phyloP scores from a whole-genome alignment of 179 eudicot genomes.

The Corrigiola litoralis region DNA sequence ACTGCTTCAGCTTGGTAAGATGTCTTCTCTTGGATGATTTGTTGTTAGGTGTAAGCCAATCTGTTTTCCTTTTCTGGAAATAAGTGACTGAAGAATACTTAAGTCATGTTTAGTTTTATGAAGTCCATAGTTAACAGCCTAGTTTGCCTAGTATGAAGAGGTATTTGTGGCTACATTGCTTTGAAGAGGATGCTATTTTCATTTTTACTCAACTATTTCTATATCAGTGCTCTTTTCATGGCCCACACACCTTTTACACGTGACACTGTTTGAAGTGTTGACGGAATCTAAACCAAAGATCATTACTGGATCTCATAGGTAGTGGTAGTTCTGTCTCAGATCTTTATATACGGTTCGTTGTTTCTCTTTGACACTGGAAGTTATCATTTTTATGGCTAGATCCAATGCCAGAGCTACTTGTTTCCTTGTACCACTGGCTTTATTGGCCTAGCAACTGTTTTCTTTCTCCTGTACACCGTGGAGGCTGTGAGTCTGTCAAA shows the following conservation, averaged over 20 bases:
- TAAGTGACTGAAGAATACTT: not conserved
- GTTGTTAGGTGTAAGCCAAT: not conserved
- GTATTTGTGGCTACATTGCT: not conserved
- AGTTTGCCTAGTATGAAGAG: not conserved
- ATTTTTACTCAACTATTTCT: not conserved
- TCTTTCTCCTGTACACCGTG: not conserved
- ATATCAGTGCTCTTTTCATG: not conserved
- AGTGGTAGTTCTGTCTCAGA: not conserved
- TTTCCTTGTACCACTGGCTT: no score
- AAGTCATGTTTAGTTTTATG: not conserved
- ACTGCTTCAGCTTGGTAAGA: slow-evolving; percentile 47
- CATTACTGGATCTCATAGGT: not conserved
- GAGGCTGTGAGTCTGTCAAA: not conserved
- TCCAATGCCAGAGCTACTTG: no score
- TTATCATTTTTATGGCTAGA: not conserved
- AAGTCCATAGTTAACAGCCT: not conserved
- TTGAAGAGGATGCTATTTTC: not conserved
- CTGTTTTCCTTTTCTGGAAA: not conserved
- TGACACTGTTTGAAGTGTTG: no score
- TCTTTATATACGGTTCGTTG: no score
- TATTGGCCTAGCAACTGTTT: no score
- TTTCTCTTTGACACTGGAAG: no score
- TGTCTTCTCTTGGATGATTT: not conserved
- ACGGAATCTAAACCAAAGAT: not conserved
- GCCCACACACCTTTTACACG: no score